These are phyloP conservation scores for Daedaleopsis sinensis DNA, from an alignment of 768 basidiomycete genomes.

Conservation along the genomic window DNA sequence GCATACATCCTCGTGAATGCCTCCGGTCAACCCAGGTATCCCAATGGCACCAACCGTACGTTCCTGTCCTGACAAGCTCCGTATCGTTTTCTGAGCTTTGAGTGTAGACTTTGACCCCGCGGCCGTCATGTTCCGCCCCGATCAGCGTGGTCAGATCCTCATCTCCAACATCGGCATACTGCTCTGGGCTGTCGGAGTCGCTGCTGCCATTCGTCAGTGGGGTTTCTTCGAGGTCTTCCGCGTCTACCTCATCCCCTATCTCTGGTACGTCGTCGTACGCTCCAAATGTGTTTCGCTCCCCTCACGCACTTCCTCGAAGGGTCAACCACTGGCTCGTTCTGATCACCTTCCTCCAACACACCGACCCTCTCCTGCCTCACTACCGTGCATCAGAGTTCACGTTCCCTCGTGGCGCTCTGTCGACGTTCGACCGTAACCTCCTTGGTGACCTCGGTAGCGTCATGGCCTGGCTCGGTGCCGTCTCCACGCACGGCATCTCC, in stretches of 20 bases:
- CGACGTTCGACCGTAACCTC: slow-evolving; percentile 85
- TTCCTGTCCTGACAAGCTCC: slow-evolving; percentile 9
- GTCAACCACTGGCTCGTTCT: slow-evolving; percentile 94
- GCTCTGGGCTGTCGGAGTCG: slow-evolving; percentile 66
- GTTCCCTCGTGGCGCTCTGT: slow-evolving; percentile 90
- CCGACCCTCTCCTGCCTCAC: slow-evolving; percentile 92
- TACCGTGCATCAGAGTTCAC: slow-evolving; percentile 90
- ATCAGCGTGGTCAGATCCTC: slow-evolving; percentile 77
- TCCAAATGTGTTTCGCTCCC: background rate
- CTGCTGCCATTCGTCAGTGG: slow-evolving; percentile 55
- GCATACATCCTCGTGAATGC: slow-evolving; percentile 82
- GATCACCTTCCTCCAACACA: slow-evolving; percentile 98
- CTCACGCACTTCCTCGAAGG: slow-evolving; percentile 37
- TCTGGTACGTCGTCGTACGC: slow-evolving; percentile 53
- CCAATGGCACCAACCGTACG: slow-evolving; percentile 77
- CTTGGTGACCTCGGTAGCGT: slow-evolving; percentile 77
- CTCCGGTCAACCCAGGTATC: slow-evolving; percentile 84
- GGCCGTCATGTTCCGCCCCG: slow-evolving; percentile 81
- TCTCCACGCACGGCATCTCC: slow-evolving; percentile 88
- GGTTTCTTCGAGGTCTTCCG: slow-evolving; percentile 77
- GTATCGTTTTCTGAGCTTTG: background rate
- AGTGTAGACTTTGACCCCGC: slow-evolving; percentile 72
- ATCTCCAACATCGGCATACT: slow-evolving; percentile 83
- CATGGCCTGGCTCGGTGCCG: slow-evolving; percentile 84
- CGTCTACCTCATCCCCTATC: slow-evolving; percentile 86